Conservation (phyloP, 2,329 filamentous ascomycete species). For the Stylonectria norvegica region DNA sequence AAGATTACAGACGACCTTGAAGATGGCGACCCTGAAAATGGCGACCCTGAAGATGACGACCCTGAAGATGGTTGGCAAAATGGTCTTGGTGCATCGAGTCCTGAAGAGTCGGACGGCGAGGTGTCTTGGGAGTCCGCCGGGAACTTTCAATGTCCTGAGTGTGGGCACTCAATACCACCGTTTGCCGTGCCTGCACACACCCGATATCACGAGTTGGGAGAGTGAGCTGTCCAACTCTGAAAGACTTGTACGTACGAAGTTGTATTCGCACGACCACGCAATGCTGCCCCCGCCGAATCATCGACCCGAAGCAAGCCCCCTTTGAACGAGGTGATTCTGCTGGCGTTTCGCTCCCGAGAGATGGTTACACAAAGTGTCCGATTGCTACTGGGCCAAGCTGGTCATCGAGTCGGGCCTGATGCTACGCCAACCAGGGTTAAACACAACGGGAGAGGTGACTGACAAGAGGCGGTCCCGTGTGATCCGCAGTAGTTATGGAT, state of each 20-base stretch:
- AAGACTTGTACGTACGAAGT: too few relatives aligned
- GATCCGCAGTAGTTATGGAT: too few relatives aligned
- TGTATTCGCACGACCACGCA: too few relatives aligned
- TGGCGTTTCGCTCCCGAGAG: too few relatives aligned
- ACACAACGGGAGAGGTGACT: too few relatives aligned
- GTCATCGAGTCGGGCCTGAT: neutral
- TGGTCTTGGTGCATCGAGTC: conserved; percentile 17
- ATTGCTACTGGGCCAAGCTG: conserved; percentile 3
- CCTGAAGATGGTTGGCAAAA: conserved; percentile 27
- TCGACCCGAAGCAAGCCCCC: too few relatives aligned
- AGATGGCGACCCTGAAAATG: too few relatives aligned
- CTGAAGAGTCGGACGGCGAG: conserved; percentile 19
- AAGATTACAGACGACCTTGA: too few relatives aligned
- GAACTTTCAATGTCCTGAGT: conserved; percentile 42
- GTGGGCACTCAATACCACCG: conserved; percentile 50
- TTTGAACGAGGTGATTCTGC: too few relatives aligned
- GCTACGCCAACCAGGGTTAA: conserved; percentile 1
- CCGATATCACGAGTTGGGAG: conserved; percentile 35
- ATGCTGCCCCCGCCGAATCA: too few relatives aligned
- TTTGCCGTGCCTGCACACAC: conserved; percentile 58
- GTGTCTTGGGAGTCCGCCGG: conserved; percentile 30
- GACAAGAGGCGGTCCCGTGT: too few relatives aligned
- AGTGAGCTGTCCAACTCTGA: conserved; percentile 4
- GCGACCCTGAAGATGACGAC: conserved; percentile 31
- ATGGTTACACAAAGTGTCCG: conserved; percentile 9